phyloP scores from a whole-genome alignment of 106 monocot species.

The Platanthera guangdongensis region DNA sequence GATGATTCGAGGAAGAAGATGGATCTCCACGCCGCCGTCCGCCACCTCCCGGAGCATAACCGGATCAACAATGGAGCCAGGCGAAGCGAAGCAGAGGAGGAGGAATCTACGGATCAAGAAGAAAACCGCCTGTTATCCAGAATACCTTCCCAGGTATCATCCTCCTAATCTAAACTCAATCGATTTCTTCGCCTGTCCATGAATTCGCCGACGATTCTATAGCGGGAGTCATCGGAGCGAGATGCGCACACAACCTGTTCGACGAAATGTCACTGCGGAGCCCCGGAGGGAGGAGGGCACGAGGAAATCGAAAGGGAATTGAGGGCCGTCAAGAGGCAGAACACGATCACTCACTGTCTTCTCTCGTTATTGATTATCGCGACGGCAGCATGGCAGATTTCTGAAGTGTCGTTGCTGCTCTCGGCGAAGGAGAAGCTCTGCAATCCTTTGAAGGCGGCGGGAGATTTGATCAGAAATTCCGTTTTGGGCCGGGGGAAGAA shows the following conservation, averaged over 20 bases:
- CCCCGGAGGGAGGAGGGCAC: slow-evolving; percentile 4
- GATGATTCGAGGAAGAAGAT: slow-evolving; percentile 14
- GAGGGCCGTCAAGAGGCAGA: slow-evolving; percentile 47
- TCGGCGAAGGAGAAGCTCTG: slow-evolving; percentile 29
- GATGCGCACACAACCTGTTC: background rate
- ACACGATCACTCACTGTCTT: slow-evolving; percentile 51
- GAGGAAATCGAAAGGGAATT: slow-evolving; percentile 39
- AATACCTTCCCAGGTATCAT: slow-evolving; percentile 29
- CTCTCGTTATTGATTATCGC: slow-evolving; percentile 35
- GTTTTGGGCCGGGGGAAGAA: slow-evolving; percentile 13
- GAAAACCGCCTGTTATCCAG: slow-evolving; percentile 24
- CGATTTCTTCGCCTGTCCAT: background rate
- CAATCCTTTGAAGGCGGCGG: slow-evolving; percentile 27
- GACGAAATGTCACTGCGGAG: background rate
- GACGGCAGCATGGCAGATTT: slow-evolving; percentile 38
- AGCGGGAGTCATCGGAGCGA: slow-evolving; percentile 24
- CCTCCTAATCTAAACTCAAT: background rate
- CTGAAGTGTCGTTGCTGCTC: slow-evolving; percentile 36
- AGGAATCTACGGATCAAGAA: slow-evolving; percentile 14
- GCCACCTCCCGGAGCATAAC: slow-evolving; percentile 23
- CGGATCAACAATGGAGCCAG: background rate
- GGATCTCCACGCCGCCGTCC: slow-evolving; percentile 23
- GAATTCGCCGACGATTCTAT: background rate
- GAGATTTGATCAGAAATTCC: slow-evolving; percentile 21
- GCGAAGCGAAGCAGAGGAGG: background rate